Evolutionary conservation across 768 basidiomycete species (phyloP), one percentile per base, ranked within the genome.

Genomic region (Paxillus involutus): DNA sequence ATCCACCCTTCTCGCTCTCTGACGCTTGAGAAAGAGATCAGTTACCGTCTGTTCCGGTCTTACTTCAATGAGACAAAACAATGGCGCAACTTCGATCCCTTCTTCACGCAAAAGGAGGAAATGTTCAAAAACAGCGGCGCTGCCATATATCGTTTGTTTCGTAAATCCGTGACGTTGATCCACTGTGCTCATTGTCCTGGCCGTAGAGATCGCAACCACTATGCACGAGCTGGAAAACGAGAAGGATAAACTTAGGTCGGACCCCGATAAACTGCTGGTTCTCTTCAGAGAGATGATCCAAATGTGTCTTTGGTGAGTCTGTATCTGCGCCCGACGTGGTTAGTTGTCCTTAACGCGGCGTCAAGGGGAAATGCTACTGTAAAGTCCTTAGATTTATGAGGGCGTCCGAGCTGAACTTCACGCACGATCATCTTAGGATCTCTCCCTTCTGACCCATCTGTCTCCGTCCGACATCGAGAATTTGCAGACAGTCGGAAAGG

Each of bases 321-420:
- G 43, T 24, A 3, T 47, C 12, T 37, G 17, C 24, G 41, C 26
- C 26, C 17, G 10, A 43, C 11, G 6, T 37, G 33, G 40, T 24
- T 47, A 33, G 49, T 14, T 21, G 42, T 12, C 14, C 17, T 21
- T 40, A 47, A 19, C 32, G 33, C 45, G n/a, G 6, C 17, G 44
- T 57, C 0, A 33, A 95, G 93, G 94, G 95, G 95, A 43, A 98
- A 98, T 67, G 94, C 94, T 13, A 97, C 94, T 24, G 91, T 91
- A 58, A 76, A 66, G 14, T 33, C 35, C 36, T 43, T 47, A n/a
- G 33, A 17, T 16, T 12, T 26, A 21, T 43, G 44, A 14, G 13
- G 7, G 3, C 24, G 8, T 43, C 5, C 17, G 8, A 45, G 16
- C 26, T 24, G 33, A 2, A 10, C 19, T 44, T 47, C 13, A 39